phyloP scores from a whole-genome alignment of 202 grass and related monocot genomes.

The Bolboschoenoplectus hybrid region DNA sequence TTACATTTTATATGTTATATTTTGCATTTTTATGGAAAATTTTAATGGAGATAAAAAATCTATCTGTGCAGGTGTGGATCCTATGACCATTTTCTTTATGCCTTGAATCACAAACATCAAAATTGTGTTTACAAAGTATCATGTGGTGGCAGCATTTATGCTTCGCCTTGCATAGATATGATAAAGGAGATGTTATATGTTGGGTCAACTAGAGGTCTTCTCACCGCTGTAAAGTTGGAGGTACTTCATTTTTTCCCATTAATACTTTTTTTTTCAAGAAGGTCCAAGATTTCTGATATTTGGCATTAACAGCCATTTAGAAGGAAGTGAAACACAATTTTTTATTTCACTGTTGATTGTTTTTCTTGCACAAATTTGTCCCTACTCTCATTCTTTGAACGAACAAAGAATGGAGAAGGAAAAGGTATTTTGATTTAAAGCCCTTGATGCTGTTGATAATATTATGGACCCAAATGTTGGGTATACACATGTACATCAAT shows the following conservation, averaged over 20 bases:
- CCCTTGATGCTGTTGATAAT: neutral
- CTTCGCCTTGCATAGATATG: conserved; percentile 75
- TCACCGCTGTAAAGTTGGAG: conserved; percentile 74
- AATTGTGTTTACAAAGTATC: conserved; percentile 70
- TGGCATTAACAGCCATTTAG: neutral
- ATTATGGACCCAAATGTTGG: conserved; percentile 3
- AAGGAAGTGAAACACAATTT: neutral
- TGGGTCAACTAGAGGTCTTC: conserved; percentile 78
- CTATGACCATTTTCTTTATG: conserved; percentile 82
- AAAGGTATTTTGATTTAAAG: neutral
- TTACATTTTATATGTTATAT: neutral
- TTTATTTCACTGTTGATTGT: neutral
- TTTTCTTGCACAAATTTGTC: neutral
- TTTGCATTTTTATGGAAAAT: neutral
- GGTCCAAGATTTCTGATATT: neutral
- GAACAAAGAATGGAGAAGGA: neutral
- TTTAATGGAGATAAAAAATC: neutral
- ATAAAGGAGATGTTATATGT: conserved; percentile 73
- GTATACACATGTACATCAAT: neutral
- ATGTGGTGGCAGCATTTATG: conserved; percentile 97
- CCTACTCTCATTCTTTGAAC: neutral
- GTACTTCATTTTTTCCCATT: conserved; percentile 39
- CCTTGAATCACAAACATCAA: conserved; percentile 74
- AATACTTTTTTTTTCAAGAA: neutral
- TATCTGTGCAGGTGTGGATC: conserved; percentile 79